Evolutionary conservation across 1,139 yeast genomes (phyloP), one percentile per base, ranked within the genome.

Genomic region (Yamadazyma diospyri): DNA sequence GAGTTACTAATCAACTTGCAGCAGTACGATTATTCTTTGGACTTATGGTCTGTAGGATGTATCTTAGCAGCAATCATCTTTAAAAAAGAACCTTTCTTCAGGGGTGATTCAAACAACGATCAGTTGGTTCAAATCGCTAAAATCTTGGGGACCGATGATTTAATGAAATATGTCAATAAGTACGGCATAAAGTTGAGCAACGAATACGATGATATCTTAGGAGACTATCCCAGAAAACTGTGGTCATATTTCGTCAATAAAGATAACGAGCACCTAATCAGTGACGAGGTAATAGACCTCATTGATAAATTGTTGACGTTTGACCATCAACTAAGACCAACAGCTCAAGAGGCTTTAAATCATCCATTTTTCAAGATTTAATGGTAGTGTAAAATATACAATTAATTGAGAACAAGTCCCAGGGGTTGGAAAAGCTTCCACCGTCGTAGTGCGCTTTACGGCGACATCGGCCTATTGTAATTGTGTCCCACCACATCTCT

Each of bases 251-350:
- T 92, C 50, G 69, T 88, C 45, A 89, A 77, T 50, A 79, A 78
- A 35, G 76, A 76, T 32, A 94, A 89, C 59, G 76, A 72, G 53
- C 78, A 76, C 44, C 72, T 87, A 40, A 77, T 85, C 17, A 74
- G 79, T 34, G 62, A 63, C 29, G 92, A 83, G 37, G 81, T 87
- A 28, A 67, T 92, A 42, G 96, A 88, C 56, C 74, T 92, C 47
- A 73, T 89, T 42, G 97, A 89, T 57, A 74, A 80, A 45, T 64
- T 94, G 47, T 68, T 94, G 48, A 76, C 87, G 41, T 94, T 88
- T 53, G 98, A 94, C 55, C 99, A 94, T 55, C 96, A 88, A 55
- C 89, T 84, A 55, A 77, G 99, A 50, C 72, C 89, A 37, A 92
- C 98, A 8, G 97, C 98, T 3, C 74, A 75, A 56, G 97, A 94